Percentiles rank a stretch among this genome's conserved stretches.
These are phyloP conservation scores for Oemleria cerasiformis DNA, from an alignment of 306 rosid species.

Conservation along the genomic window DNA sequence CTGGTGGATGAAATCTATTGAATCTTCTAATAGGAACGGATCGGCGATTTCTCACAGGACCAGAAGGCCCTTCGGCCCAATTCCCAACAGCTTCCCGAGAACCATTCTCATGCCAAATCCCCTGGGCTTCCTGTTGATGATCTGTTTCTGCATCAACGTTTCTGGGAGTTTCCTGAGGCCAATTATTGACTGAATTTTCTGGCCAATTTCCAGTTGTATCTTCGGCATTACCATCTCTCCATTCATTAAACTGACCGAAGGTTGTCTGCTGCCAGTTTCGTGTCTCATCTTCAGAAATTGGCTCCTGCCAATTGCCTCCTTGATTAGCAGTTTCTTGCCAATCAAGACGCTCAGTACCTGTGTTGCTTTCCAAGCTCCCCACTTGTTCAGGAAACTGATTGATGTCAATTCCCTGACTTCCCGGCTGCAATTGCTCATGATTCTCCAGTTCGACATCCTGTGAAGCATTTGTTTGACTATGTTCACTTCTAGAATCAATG, in stretches of 20 bases:
- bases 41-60: constrained; percentile 68
- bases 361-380: constrained; percentile 48
- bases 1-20: constrained; percentile 93
- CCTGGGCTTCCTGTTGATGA: constrained; percentile 53
- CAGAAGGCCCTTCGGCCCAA: constrained; percentile 87
- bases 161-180: constrained; percentile 62
- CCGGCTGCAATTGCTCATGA: constrained; percentile 52
- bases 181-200: constrained; percentile 48
- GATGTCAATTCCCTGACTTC: constrained; percentile 47
- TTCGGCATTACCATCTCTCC: constrained; percentile 55
- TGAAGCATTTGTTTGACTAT: constrained; percentile 47
- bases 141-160: constrained; percentile 59
- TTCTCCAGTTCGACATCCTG: constrained; percentile 50
- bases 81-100: constrained; percentile 68
- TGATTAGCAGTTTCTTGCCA: constrained; percentile 70
- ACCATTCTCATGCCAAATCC: constrained; percentile 64
- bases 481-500: constrained; percentile 61
- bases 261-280: constrained; percentile 67
- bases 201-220: constrained; percentile 42
- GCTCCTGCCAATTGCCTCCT: constrained; percentile 64
- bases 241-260: constrained; percentile 55
- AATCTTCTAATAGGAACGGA: constrained; percentile 70
- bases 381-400: constrained; percentile 52
- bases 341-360: constrained; percentile 45
- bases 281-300: constrained; percentile 52